Conservation (phyloP, 768 basidiomycete species). For the Boletales sp. region DNA sequence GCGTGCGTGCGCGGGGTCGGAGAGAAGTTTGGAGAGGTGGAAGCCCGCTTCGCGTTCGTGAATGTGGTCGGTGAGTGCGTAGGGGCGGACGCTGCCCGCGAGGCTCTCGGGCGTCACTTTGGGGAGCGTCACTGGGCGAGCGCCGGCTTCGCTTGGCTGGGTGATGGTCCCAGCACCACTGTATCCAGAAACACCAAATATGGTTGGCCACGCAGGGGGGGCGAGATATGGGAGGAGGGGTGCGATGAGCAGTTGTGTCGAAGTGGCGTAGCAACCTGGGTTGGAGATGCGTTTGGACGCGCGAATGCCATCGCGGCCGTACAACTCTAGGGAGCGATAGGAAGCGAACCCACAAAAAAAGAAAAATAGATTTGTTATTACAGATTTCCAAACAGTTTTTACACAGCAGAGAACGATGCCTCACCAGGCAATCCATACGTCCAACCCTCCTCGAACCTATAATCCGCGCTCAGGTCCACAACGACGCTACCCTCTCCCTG, state of each 20-base stretch:
- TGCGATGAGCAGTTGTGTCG: slow-evolving; percentile 86
- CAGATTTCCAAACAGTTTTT: slow-evolving; percentile 30
- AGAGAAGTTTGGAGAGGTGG: slow-evolving; percentile 70
- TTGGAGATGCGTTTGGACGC: slow-evolving; percentile 86
- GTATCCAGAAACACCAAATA: slow-evolving; percentile 93
- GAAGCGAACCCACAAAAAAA: slow-evolving; percentile 17
- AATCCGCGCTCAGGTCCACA: slow-evolving; percentile 92
- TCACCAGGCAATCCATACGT: slow-evolving; percentile 99
- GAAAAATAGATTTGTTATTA: slow-evolving; percentile 34
- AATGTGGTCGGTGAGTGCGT: slow-evolving; percentile 94
- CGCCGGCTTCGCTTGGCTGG: slow-evolving; percentile 54
- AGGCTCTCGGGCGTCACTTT: slow-evolving; percentile 81
- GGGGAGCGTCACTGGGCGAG: slow-evolving; percentile 69
- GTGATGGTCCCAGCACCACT: slow-evolving; percentile 91
- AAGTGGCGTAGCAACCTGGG: slow-evolving; percentile 97
- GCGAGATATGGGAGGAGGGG: slow-evolving; percentile 77
- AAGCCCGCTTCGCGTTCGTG: slow-evolving; percentile 93
- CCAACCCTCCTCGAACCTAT: slow-evolving; percentile 93
- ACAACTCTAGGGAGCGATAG: slow-evolving; percentile 61
- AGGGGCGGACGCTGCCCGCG: slow-evolving; percentile 73
- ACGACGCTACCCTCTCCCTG: slow-evolving; percentile 58
- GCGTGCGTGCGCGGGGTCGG: slow-evolving; percentile 2
- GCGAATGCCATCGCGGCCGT: slow-evolving; percentile 67
- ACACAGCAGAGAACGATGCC: slow-evolving; percentile 39
- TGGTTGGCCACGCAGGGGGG: slow-evolving; percentile 60